phyloP scores from a whole-genome alignment of 768 basidiomycete species.

The Coprinellus micaceus region DNA sequence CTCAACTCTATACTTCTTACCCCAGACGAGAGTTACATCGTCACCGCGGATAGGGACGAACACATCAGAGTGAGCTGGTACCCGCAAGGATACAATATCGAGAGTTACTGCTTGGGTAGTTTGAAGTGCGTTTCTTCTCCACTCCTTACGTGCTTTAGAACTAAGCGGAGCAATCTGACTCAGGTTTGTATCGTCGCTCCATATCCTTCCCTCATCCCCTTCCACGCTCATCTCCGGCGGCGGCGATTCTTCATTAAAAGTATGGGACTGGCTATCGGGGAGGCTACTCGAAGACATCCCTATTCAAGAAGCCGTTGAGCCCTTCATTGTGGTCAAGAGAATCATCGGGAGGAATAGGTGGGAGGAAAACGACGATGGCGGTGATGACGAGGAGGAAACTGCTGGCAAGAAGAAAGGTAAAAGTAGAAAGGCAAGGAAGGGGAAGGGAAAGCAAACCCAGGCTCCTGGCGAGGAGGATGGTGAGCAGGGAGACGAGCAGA shows the following conservation, averaged over 20 bases:
- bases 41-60: slow-evolving; percentile 93
- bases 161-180: slow-evolving; percentile 1
- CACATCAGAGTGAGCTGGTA: slow-evolving; percentile 91
- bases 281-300: slow-evolving; percentile 45
- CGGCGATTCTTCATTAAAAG: slow-evolving; percentile 70
- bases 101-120: slow-evolving; percentile 85
- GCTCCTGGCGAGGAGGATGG: slow-evolving; percentile 15
- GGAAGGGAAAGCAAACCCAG: slow-evolving; percentile 8
- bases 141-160: neutral
- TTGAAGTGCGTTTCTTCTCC: slow-evolving; percentile 50
- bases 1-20: slow-evolving; percentile 72
- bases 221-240: slow-evolving; percentile 76
- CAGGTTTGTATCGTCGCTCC: slow-evolving; percentile 85
- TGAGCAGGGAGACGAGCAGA: slow-evolving; percentile 11
- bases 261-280: slow-evolving; percentile 82
- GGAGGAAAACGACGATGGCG: slow-evolving; percentile 27
- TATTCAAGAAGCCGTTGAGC: slow-evolving; percentile 45
- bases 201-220: slow-evolving; percentile 51
- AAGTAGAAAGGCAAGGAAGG: slow-evolving; percentile 17
- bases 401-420: slow-evolving; percentile 16
- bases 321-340: slow-evolving; percentile 42
- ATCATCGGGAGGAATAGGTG: slow-evolving; percentile 31
- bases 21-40: slow-evolving; percentile 64
- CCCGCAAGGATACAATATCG: slow-evolving; percentile 81
- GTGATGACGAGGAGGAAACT: slow-evolving; percentile 21